Evolutionary conservation across 768 basidiomycete species (phyloP).

Genomic region (Boletus edulis): DNA sequence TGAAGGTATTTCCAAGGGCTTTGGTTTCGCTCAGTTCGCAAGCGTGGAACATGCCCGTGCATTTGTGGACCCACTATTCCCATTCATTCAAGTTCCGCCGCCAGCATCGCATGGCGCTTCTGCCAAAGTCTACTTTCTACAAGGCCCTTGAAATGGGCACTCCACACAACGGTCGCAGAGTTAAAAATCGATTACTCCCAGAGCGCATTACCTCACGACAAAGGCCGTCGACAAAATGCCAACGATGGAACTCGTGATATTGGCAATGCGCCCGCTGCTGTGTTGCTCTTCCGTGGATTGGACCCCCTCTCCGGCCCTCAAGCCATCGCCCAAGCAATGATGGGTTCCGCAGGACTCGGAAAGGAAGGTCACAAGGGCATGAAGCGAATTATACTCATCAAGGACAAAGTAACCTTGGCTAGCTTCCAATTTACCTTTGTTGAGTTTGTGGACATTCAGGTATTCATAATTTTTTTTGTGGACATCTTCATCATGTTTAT

Average conservation of each 20-base stretch:
- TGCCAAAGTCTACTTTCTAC: constrained; percentile 65
- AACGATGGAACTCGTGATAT: constrained; percentile 98
- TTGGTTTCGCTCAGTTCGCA: constrained; percentile 95
- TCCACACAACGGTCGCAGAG: constrained; percentile 76
- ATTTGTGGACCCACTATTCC: constrained; percentile 89
- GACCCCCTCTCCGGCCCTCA: constrained; percentile 87
- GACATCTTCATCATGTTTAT: constrained; percentile 8
- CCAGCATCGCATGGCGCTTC: constrained; percentile 85
- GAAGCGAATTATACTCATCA: constrained; percentile 83
- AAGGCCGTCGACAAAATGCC: constrained; percentile 59
- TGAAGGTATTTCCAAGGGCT: constrained; percentile 91
- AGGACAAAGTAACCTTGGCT: constrained; percentile 82
- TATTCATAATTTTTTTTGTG: constrained; percentile 29
- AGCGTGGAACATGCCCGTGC: constrained; percentile 82
- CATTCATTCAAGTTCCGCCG: constrained; percentile 90
- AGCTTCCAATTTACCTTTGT: constrained; percentile 96
- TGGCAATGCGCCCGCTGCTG: constrained; percentile 76
- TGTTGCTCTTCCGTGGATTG: constrained; percentile 87
- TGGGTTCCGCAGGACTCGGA: constrained; percentile 72
- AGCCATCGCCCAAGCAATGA: constrained; percentile 82
- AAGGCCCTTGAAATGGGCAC: constrained; percentile 70
- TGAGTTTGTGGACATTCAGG: constrained; percentile 84
- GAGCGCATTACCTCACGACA: constrained; percentile 71
- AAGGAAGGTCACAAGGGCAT: constrained; percentile 84
- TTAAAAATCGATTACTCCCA: constrained; percentile 98